Percentiles rank a stretch among this genome's conserved stretches.
These are phyloP conservation scores for Theobroma grandiflorum DNA, from an alignment of 441 rosid genomes.

Conservation along the genomic window DNA sequence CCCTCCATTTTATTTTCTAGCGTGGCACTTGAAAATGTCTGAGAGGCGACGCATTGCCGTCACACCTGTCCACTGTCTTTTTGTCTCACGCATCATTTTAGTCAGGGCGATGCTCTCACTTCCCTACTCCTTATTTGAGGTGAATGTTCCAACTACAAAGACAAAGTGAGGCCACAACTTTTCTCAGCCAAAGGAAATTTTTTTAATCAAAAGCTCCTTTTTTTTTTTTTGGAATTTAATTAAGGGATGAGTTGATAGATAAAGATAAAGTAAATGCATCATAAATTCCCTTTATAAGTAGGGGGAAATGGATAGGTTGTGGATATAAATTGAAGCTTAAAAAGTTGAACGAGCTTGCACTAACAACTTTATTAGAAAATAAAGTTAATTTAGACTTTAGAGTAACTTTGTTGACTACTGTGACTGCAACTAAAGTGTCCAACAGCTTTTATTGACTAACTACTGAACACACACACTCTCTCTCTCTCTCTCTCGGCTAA, in stretches of 20 bases:
- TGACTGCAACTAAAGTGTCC: background rate
- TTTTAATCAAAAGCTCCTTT: background rate
- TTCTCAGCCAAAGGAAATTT: background rate
- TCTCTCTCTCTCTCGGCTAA: too few relatives aligned
- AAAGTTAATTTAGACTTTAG: background rate
- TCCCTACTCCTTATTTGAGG: background rate
- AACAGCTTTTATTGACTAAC: constrained; percentile 13
- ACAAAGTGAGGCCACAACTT: background rate
- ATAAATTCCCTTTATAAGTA: background rate
- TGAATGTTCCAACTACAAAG: background rate
- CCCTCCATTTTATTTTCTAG: background rate
- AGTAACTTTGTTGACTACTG: background rate
- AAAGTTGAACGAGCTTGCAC: background rate
- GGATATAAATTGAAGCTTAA: background rate
- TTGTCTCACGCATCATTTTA: background rate
- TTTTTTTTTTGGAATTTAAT: background rate
- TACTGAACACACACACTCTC: background rate
- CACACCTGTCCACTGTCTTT: background rate
- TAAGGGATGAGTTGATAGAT: background rate
- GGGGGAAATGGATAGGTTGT: background rate
- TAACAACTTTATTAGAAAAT: background rate
- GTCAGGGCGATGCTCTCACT: background rate
- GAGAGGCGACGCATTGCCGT: background rate
- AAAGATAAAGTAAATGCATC: background rate
- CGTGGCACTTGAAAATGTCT: background rate